Evolutionary conservation across 2,329 filamentous ascomycete species (phyloP).

Genomic region (Xylariales sp.): DNA sequence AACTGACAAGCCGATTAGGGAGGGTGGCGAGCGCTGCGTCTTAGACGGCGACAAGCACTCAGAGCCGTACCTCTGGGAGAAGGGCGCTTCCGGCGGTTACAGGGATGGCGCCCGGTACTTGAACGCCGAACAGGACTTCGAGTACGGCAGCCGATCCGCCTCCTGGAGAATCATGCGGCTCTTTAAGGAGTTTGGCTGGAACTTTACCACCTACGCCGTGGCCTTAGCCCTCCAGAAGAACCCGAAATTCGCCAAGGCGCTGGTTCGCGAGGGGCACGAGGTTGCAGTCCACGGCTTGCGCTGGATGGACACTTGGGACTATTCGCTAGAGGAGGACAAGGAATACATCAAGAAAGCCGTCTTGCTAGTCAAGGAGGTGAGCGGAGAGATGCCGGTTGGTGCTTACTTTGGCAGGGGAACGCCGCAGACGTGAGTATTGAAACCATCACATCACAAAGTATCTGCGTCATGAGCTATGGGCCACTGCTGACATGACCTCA

Average conservation of each 20-base stretch:
- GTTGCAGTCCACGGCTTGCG: slow-evolving; percentile 34
- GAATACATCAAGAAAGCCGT: slow-evolving; percentile 33
- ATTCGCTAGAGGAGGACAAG: slow-evolving; percentile 29
- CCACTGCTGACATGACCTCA: not conserved
- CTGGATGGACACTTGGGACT: slow-evolving; percentile 38
- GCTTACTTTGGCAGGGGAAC: slow-evolving; percentile 30
- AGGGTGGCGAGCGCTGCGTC: slow-evolving; percentile 20
- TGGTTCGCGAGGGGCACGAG: slow-evolving; percentile 34
- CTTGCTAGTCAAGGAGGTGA: slow-evolving; percentile 25
- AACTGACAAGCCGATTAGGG: slow-evolving; percentile 9
- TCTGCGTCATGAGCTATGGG: too few relatives aligned
- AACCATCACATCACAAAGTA: too few relatives aligned
- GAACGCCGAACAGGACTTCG: slow-evolving; percentile 19
- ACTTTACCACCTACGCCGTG: slow-evolving; percentile 36
- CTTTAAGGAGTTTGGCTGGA: slow-evolving; percentile 35
- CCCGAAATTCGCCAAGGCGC: slow-evolving; percentile 32
- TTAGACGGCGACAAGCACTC: slow-evolving; percentile 18
- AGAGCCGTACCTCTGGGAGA: slow-evolving; percentile 19
- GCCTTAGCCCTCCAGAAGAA: slow-evolving; percentile 34
- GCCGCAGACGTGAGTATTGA: slow-evolving; percentile 20
- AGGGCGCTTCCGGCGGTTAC: slow-evolving; percentile 17
- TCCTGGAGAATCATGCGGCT: slow-evolving; percentile 34
- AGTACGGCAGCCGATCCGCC: slow-evolving; percentile 17
- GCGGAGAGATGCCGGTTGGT: slow-evolving; percentile 26
- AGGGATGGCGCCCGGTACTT: slow-evolving; percentile 15